A percentile compares a stretch with the other conserved stretches of the same genome.
Conservation (phyloP, 2,329 filamentous ascomycete species). For the Zelopaecilomyces penicillatus region DNA sequence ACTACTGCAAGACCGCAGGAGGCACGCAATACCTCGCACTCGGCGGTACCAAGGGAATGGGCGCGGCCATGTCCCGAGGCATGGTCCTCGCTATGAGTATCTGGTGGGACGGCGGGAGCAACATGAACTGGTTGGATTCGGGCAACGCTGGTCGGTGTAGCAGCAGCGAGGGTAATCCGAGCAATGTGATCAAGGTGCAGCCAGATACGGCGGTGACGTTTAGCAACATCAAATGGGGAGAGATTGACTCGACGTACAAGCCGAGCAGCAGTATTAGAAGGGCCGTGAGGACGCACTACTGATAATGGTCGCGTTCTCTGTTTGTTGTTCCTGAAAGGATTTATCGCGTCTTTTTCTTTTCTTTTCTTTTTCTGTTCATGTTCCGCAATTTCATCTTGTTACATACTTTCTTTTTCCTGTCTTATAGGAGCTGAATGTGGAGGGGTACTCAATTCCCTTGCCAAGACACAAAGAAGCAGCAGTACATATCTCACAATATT, state of each 20-base stretch:
- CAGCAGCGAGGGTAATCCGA: slow-evolving; percentile 43
- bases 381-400: too few relatives aligned
- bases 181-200: slow-evolving; percentile 36
- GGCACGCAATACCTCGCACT: slow-evolving; percentile 24
- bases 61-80: slow-evolving; percentile 34
- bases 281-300: too few relatives aligned
- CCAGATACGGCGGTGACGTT: slow-evolving; percentile 44
- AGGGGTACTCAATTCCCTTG: too few relatives aligned
- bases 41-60: slow-evolving; percentile 37
- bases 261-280: too few relatives aligned
- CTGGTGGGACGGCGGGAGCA: slow-evolving; percentile 44
- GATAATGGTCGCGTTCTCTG: too few relatives aligned
- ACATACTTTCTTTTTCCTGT: too few relatives aligned
- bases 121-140: slow-evolving; percentile 47
- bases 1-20: slow-evolving; percentile 25
- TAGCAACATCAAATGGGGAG: slow-evolving; percentile 51
- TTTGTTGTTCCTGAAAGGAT: too few relatives aligned
- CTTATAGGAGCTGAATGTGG: too few relatives aligned
- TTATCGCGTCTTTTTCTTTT: too few relatives aligned
- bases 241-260: slow-evolving; percentile 41
- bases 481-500: too few relatives aligned
- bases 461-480: too few relatives aligned
- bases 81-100: slow-evolving; percentile 46
- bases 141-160: slow-evolving; percentile 42
- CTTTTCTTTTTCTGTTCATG: too few relatives aligned